These are phyloP conservation scores for Escovopsis sp. DNA, from an alignment of 2,329 filamentous ascomycete genomes.

Conservation along the genomic window DNA sequence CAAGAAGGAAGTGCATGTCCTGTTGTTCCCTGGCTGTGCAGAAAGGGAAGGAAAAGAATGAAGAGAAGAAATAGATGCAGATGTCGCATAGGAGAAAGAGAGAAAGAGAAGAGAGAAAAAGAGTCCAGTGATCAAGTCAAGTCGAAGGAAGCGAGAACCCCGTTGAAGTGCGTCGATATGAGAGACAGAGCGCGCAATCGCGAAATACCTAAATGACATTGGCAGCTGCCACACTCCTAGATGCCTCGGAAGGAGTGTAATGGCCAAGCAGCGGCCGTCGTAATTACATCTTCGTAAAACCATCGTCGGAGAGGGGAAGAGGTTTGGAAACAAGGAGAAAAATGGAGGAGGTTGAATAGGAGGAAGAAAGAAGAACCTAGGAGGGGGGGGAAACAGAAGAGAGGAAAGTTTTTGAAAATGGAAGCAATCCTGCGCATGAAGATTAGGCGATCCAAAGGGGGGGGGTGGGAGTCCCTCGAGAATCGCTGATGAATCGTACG, in stretches of 20 bases:
- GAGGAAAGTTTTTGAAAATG: too few species aligned
- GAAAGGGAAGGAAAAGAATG: conserved; percentile 1
- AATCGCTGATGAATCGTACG: not conserved
- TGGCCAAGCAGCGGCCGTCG: conserved; percentile 19
- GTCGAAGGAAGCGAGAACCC: not conserved
- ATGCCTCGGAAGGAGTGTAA: conserved; percentile 24
- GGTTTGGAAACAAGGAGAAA: too few species aligned
- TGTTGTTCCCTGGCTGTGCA: conserved; percentile 3
- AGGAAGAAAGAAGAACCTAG: too few species aligned
- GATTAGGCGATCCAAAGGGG: conserved; percentile 3
- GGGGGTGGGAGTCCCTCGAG: too few species aligned
- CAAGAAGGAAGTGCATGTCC: not conserved
- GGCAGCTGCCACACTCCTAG: conserved; percentile 16
- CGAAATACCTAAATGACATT: conserved; percentile 9
- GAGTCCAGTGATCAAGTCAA: not conserved
- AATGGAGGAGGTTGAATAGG: too few species aligned
- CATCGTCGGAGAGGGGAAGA: conserved; percentile 3
- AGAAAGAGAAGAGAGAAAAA: conserved; percentile 1
- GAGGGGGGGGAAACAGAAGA: too few species aligned
- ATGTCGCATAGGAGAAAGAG: not conserved
- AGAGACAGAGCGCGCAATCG: conserved; percentile 1
- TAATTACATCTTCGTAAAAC: conserved; percentile 22
- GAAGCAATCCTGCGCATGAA: conserved; percentile 4
- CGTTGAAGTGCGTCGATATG: too few species aligned
- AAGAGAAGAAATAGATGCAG: conserved; percentile 1